phyloP scores from a whole-genome alignment of 805 yeast species.

The Kazachstania viticola region DNA sequence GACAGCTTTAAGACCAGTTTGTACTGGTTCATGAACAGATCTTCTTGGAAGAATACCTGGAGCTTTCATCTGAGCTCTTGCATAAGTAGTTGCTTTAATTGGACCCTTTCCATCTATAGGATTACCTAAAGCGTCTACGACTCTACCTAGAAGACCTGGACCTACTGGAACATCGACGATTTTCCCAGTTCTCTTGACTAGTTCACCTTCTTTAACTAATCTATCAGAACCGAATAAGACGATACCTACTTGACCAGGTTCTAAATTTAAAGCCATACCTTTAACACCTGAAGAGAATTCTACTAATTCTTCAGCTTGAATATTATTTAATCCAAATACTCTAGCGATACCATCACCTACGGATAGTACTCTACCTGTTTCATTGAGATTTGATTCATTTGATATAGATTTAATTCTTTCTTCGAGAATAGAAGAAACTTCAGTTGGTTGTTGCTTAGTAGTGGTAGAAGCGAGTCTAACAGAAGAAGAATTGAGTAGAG shows the following conservation, averaged over 20 bases:
- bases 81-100: conserved; percentile 66
- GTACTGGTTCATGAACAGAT: conserved; percentile 98
- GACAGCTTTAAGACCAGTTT: conserved; percentile 98
- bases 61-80: conserved; percentile 98
- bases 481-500: too few species aligned
- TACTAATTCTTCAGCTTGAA: conserved; percentile 99
- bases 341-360: conserved; percentile 99
- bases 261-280: conserved; percentile 99
- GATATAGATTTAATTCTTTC: conserved; percentile 99
- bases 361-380: conserved; percentile 98
- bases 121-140: conserved; percentile 97
- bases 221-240: conserved; percentile 99
- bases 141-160: conserved; percentile 97
- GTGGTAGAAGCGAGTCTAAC: conserved; percentile 64
- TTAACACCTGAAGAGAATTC: conserved; percentile 98
- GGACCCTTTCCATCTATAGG: conserved; percentile 99
- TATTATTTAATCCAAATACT: conserved; percentile 98
- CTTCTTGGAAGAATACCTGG: conserved; percentile 99
- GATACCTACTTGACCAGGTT: conserved; percentile 99
- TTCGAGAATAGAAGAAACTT: conserved; percentile 97
- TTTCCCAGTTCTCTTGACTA: conserved; percentile 98
- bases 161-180: conserved; percentile 99
- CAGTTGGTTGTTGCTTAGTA: conserved; percentile 98
- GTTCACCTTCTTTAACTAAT: conserved; percentile 97
- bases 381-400: conserved; percentile 93